Percentiles rank a stretch among this genome's conserved stretches.
phyloP scores from a whole-genome alignment of 352 stramenopile genomes.

The Thraustotheca clavata region DNA sequence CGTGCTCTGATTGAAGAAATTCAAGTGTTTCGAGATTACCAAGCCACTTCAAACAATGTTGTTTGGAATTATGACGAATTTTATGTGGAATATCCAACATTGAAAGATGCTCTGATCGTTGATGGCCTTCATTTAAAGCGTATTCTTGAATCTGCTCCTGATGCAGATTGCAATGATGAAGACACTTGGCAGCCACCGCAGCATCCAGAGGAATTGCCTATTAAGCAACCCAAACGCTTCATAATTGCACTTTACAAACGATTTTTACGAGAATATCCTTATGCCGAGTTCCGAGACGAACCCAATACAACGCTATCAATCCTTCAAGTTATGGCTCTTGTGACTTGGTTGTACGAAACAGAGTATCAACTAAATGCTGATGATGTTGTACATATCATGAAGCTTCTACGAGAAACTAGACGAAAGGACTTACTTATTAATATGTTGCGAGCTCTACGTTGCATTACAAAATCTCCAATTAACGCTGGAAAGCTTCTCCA shows the following conservation, averaged over 20 bases:
- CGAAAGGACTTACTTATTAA: conserved; percentile 46
- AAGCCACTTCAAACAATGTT: conserved; percentile 63
- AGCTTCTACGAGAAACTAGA: conserved; percentile 53
- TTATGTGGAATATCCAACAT: conserved; percentile 80
- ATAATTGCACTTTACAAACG: conserved; percentile 58
- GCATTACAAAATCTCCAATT: conserved; percentile 34
- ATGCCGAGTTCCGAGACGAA: conserved; percentile 57
- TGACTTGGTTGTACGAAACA: conserved; percentile 39
- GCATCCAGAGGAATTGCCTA: conserved; percentile 40
- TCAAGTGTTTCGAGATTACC: conserved; percentile 67
- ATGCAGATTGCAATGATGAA: conserved; percentile 24
- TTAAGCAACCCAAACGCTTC: conserved; percentile 42
- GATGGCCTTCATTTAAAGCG: conserved; percentile 86
- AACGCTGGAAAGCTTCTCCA: conserved; percentile 51
- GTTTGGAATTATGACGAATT: conserved; percentile 97
- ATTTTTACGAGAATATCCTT: conserved; percentile 66
- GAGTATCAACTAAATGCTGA: conserved; percentile 25
- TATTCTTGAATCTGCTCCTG: conserved; percentile 34
- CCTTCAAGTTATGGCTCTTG: conserved; percentile 52
- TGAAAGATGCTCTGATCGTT: conserved; percentile 81
- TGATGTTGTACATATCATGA: conserved; percentile 57
- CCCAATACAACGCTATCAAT: conserved; percentile 50
- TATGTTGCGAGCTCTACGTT: conserved; percentile 45
- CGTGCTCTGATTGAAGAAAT: conserved; percentile 77
- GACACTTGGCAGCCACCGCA: conserved; percentile 41